Percentiles rank a stretch among this genome's conserved stretches.
Evolutionary conservation across 495 filamentous ascomycete species (phyloP).

Genomic region (Aspergillus nidulans): DNA sequence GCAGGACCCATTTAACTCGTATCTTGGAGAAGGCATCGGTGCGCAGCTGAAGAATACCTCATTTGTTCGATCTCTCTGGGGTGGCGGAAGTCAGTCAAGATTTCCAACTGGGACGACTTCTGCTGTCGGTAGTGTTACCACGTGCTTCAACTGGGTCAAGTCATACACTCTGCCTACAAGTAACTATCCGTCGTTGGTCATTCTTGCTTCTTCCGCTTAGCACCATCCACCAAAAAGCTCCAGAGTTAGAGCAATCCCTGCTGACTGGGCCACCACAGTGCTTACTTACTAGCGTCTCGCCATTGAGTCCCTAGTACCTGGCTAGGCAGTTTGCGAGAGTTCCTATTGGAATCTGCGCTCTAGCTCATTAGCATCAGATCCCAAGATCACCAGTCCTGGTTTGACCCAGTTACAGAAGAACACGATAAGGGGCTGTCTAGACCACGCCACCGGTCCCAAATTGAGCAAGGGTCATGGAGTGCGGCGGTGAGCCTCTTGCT

Average conservation of each 20-base stretch:
- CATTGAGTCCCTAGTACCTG: background rate
- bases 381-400: background rate
- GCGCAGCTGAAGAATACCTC: too few species aligned
- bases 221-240: background rate
- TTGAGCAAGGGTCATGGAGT: background rate
- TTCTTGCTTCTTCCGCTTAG: background rate
- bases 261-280: too few species aligned
- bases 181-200: background rate
- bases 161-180: too few species aligned
- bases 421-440: constrained; percentile 6
- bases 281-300: background rate
- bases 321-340: background rate
- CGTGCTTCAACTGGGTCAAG: background rate
- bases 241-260: too few species aligned
- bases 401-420: constrained; percentile 7
- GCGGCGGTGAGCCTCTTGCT: background rate
- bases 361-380: background rate
- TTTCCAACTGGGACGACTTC: too few species aligned
- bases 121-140: too few species aligned
- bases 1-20: too few species aligned
- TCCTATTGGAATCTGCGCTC: background rate
- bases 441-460: background rate
- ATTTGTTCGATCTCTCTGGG: too few species aligned
- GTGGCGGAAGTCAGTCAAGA: too few species aligned
- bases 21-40: too few species aligned